These are phyloP conservation scores for Aspergillus alliaceus DNA, from an alignment of 2,329 filamentous ascomycete species.

Conservation along the genomic window DNA sequence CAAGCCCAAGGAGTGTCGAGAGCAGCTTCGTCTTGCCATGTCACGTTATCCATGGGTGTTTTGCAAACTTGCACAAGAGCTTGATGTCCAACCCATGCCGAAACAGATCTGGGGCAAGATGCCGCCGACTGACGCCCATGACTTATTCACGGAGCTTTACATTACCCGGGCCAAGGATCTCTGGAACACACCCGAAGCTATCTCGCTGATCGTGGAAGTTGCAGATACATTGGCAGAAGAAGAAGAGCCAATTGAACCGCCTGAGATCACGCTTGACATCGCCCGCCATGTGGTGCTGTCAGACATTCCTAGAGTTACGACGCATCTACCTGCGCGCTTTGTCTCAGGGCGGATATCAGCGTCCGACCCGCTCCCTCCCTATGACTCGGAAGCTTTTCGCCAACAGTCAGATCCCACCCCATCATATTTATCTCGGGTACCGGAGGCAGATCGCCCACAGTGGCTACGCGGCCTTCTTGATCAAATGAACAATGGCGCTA, in stretches of 20 bases:
- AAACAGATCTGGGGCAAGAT: constrained; percentile 79
- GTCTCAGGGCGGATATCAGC: constrained; percentile 67
- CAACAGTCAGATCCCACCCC: constrained; percentile 36
- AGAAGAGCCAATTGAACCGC: constrained; percentile 45
- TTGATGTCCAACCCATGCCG: constrained; percentile 74
- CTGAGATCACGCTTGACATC: constrained; percentile 55
- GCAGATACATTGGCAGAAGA: constrained; percentile 55
- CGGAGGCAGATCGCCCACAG: constrained; percentile 33
- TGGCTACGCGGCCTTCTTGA: constrained; percentile 38
- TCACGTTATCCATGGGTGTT: constrained; percentile 81
- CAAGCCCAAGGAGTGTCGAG: constrained; percentile 64
- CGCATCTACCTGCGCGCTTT: constrained; percentile 65
- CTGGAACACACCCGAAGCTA: constrained; percentile 78
- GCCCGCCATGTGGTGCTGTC: constrained; percentile 78
- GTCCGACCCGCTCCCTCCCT: constrained; percentile 79
- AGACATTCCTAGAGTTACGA: constrained; percentile 70
- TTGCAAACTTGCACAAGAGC: constrained; percentile 72
- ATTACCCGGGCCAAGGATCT: constrained; percentile 74
- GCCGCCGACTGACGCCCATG: constrained; percentile 63
- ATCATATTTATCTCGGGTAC: constrained; percentile 31
- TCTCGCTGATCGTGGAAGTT: constrained; percentile 67
- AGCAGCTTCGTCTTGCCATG: constrained; percentile 67
- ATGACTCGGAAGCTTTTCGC: constrained; percentile 43
- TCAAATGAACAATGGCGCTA: constrained; percentile 34
- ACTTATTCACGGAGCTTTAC: constrained; percentile 74